Evolutionary conservation across 352 stramenopile species (phyloP), one percentile per base, ranked within the genome.

Genomic region (Phytophthora multivora): DNA sequence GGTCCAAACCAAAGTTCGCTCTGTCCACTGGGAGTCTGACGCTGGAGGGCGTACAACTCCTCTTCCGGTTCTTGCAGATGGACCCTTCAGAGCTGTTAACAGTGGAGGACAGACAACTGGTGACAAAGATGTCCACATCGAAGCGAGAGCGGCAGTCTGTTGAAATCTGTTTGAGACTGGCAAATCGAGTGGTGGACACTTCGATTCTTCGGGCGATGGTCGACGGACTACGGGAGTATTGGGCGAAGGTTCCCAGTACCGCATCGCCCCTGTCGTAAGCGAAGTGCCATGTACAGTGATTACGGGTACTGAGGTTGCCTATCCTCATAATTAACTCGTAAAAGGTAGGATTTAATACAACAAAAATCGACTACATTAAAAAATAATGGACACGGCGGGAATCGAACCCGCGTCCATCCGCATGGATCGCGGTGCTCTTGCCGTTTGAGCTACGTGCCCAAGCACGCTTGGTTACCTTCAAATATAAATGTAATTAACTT

Each of bases 41-140:
- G 10, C 40, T 71, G 5, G 63, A 68, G 10, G 57, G 25, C 15
- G 58, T 71, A 19, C 45, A 71, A 13, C n/a, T 55, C 10, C 15
- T 63, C 10, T 63, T 63, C 26, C 31, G 46, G 18, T 71, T 68
- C 45, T 56, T 71, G 31, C 43, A 42, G 8, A 67, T 63, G 57
- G 45, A 63, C 31, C 30, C 3, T 21, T 33, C 15, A n/a, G 19
- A 19, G 7, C 12, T 67, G n/a, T 16, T 71, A 42, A 4, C 11
- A 1, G 40, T 47, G 3, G 58, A 56, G 18, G 45, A 68, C 45
- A 47, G 51, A 48, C 19, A 59, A 7, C 57, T 55, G 15, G 11
- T 71, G 33, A 42, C 30, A 21, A 19, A 7, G 23, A 25, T 48
- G 30, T 15, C 45, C 28, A 21, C 10, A 5, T 30, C 5, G 7